phyloP scores from a whole-genome alignment of 495 filamentous ascomycete genomes.

The Amphirosellinia nigrospora region DNA sequence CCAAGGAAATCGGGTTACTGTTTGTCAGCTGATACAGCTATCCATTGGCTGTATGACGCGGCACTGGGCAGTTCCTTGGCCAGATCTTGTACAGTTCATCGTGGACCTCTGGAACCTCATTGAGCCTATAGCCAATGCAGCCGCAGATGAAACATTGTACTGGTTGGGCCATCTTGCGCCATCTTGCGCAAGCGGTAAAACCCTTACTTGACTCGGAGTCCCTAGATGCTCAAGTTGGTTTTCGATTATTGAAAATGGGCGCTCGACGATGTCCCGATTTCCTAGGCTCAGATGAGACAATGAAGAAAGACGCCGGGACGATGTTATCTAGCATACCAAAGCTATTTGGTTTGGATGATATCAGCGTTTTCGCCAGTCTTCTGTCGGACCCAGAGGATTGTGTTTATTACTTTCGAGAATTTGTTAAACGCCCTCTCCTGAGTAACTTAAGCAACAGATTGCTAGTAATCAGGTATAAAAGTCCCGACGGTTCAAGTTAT shows the following conservation, averaged over 20 bases:
- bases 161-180: not conserved
- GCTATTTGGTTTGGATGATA: not conserved
- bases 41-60: not conserved
- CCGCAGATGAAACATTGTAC: not conserved
- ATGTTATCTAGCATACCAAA: not conserved
- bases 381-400: not conserved
- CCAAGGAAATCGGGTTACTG: conserved; percentile 5
- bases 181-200: not conserved
- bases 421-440: not conserved
- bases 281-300: not conserved
- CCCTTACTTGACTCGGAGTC: not conserved
- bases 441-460: not conserved
- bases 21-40: conserved; percentile 9
- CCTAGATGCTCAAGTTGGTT: not conserved
- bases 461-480: not conserved
- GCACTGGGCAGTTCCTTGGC: not conserved
- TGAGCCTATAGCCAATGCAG: not conserved
- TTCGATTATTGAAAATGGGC: not conserved
- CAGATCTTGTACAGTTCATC: not conserved
- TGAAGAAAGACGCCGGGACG: not conserved
- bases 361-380: not conserved
- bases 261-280: not conserved
- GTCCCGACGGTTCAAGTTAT: not conserved
- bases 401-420: not conserved
- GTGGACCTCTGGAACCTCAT: not conserved